phyloP scores from a whole-genome alignment of 441 rosid genomes.

The Gossypium lobatum region DNA sequence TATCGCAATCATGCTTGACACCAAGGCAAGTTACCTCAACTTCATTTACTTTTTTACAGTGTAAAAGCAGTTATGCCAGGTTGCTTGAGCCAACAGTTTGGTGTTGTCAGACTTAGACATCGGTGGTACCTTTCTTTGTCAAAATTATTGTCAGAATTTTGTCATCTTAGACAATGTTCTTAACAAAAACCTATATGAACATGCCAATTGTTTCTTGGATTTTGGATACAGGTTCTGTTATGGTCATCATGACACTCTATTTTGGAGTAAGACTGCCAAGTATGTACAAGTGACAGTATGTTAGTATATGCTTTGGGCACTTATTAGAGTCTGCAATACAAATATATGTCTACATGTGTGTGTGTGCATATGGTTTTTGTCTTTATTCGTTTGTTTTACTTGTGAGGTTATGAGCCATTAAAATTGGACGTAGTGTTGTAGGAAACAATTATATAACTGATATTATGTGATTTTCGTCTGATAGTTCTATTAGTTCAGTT shows the following conservation, averaged over 20 bases:
- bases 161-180: background rate
- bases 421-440: background rate
- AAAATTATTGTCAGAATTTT: background rate
- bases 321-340: background rate
- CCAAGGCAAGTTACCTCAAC: constrained; percentile 50
- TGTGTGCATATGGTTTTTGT: background rate
- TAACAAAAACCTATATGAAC: background rate
- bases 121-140: background rate
- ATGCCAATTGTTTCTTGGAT: background rate
- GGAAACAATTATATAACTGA: background rate
- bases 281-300: constrained; percentile 2
- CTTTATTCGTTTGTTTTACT: background rate
- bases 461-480: background rate
- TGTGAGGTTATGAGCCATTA: background rate
- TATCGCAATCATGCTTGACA: constrained; percentile 95
- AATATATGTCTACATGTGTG: background rate
- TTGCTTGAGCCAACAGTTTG: background rate
- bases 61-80: background rate
- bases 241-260: background rate
- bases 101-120: background rate
- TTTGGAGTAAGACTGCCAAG: constrained; percentile 1
- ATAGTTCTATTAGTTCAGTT: background rate
- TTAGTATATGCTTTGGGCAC: background rate
- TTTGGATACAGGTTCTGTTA: background rate
- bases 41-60: constrained; percentile 1